Evolutionary conservation across 2,329 filamentous ascomycete species (phyloP).

Genomic region (Pyricularia grisea): DNA sequence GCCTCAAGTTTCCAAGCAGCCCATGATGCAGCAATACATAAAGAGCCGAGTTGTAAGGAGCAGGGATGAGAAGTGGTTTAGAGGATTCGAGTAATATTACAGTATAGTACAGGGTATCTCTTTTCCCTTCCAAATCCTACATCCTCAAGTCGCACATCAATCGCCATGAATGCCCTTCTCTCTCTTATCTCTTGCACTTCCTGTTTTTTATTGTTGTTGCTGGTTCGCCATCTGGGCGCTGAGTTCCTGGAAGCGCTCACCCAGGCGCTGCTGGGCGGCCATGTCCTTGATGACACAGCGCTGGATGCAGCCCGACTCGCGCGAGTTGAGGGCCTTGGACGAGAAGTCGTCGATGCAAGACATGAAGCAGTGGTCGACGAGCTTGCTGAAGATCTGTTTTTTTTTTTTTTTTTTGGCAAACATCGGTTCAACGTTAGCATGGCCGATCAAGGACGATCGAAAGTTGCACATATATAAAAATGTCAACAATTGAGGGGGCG

Average conservation of each 20-base stretch:
- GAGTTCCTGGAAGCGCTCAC: conserved; percentile 76
- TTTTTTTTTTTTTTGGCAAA: not conserved
- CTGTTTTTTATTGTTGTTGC: conserved; percentile 21
- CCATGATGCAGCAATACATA: not conserved
- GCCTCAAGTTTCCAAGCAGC: not conserved
- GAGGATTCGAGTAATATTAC: not conserved
- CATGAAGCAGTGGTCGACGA: conserved; percentile 86
- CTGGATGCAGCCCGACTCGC: conserved; percentile 86
- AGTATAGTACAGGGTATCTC: conserved; percentile 6
- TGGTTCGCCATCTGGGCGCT: conserved; percentile 46
- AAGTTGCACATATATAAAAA: too few species aligned
- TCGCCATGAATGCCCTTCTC: not conserved
- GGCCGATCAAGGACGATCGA: not conserved
- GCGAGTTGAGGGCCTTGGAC: conserved; percentile 81
- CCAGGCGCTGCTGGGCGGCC: conserved; percentile 81
- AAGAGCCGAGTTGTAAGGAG: not conserved
- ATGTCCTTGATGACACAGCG: conserved; percentile 95
- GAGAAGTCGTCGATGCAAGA: conserved; percentile 98
- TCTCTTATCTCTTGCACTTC: too few species aligned
- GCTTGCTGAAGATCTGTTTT: conserved; percentile 50
- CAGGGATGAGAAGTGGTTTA: not conserved
- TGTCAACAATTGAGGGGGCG: too few species aligned
- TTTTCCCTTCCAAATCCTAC: not conserved
- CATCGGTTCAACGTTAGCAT: too few species aligned
- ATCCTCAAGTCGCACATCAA: not conserved